These are phyloP conservation scores for Malus orientalis DNA, from an alignment of 306 rosid species.

Conservation along the genomic window DNA sequence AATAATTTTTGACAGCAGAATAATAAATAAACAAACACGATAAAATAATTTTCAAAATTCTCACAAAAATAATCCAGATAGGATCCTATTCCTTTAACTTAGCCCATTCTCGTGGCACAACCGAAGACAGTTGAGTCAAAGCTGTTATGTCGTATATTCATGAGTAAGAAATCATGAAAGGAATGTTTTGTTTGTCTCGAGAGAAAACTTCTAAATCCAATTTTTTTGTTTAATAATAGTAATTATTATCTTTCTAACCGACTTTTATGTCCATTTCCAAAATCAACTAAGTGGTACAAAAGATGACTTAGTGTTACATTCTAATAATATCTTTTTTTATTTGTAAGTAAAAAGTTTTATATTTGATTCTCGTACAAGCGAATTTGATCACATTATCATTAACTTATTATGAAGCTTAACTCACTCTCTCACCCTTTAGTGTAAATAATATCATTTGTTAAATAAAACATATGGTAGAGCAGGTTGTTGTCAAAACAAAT, in stretches of 20 bases:
- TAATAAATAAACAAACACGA: rapidly evolving
- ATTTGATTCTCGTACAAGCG: rapidly evolving
- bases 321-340: no score
- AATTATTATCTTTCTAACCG: neutral
- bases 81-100: no score
- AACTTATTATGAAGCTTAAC: rapidly evolving
- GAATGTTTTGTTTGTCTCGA: slow-evolving; percentile 12
- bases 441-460: no score
- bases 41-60: no score
- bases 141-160: neutral
- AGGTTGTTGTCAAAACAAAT: no score
- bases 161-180: neutral
- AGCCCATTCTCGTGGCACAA: slow-evolving; percentile 18
- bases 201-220: neutral
- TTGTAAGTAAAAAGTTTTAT: no score
- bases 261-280: neutral
- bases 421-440: rapidly evolving
- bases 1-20: rapidly evolving
- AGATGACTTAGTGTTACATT: no score
- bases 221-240: neutral
- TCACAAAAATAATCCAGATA: no score
- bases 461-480: no score
- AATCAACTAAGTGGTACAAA: neutral
- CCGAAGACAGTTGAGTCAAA: slow-evolving; percentile 2
- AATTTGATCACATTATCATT: no score